These are phyloP conservation scores for Citeromyces siamensis DNA, from an alignment of 1,139 yeast species.

Conservation along the genomic window DNA sequence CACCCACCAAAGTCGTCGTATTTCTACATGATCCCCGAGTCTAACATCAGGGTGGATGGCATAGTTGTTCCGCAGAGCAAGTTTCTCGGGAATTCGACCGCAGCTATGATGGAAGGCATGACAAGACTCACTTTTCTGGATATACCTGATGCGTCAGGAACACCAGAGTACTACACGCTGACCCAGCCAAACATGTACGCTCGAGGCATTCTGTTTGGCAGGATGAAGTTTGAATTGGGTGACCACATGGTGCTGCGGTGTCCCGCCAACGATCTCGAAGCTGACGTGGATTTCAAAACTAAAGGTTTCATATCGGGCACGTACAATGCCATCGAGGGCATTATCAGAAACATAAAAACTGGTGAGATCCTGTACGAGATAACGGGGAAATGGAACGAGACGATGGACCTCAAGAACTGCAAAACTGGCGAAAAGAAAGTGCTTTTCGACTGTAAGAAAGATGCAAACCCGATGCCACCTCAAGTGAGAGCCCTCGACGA, in stretches of 20 bases:
- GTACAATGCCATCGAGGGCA: slow-evolving; percentile 81
- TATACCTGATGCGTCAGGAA: slow-evolving; percentile 30
- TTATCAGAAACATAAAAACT: slow-evolving; percentile 37
- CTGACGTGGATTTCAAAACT: slow-evolving; percentile 87
- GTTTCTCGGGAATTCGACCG: slow-evolving; percentile 91
- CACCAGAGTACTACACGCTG: slow-evolving; percentile 54
- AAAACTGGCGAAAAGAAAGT: slow-evolving; percentile 34
- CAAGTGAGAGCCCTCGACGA: slow-evolving; percentile 64
- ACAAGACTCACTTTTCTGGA: slow-evolving; percentile 65
- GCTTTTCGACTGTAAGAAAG: slow-evolving; percentile 49
- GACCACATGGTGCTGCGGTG: slow-evolving; percentile 77
- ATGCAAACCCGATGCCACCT: slow-evolving; percentile 42
- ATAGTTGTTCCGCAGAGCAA: slow-evolving; percentile 75
- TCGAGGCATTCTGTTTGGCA: slow-evolving; percentile 88
- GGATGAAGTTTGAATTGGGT: slow-evolving; percentile 80
- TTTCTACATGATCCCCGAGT: slow-evolving; percentile 76
- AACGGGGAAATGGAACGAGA: slow-evolving; percentile 89
- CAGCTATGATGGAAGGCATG: slow-evolving; percentile 92
- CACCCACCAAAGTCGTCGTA: slow-evolving; percentile 98
- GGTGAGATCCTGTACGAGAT: slow-evolving; percentile 53
- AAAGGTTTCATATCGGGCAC: slow-evolving; percentile 92
- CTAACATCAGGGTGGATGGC: slow-evolving; percentile 80
- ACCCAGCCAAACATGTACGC: slow-evolving; percentile 95
- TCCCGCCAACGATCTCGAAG: slow-evolving; percentile 42
- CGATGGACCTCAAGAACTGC: slow-evolving; percentile 55